Conservation (phyloP, 1,284 basidiomycete genomes). For the Microbotryum violaceum region DNA sequence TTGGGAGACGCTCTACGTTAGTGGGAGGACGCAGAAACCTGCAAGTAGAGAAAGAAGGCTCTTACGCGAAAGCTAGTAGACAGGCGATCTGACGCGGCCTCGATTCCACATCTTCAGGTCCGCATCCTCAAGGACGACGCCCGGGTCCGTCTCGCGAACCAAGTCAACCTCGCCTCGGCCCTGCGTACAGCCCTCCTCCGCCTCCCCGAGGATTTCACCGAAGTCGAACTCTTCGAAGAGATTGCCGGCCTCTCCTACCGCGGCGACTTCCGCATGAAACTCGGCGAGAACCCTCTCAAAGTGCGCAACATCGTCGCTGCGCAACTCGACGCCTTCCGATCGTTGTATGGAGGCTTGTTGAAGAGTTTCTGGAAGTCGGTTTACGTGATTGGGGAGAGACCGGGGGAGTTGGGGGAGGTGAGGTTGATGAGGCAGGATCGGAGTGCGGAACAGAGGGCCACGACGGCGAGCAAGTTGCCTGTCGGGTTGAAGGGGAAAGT, state of each 20-base stretch:
- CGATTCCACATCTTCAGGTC: conserved; percentile 41
- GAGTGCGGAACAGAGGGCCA: conserved; percentile 56
- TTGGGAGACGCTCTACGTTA: conserved; percentile 89
- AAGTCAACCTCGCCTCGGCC: conserved; percentile 85
- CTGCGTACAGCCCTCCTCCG: conserved; percentile 67
- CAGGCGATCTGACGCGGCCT: background rate
- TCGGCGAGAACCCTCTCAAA: conserved; percentile 87
- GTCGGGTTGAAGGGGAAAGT: conserved; percentile 55
- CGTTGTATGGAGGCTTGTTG: conserved; percentile 68
- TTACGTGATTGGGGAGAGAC: conserved; percentile 25
- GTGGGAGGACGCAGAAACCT: conserved; percentile 96
- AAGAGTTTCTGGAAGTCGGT: conserved; percentile 32
- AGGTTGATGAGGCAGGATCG: conserved; percentile 54
- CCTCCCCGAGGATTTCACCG: conserved; percentile 58
- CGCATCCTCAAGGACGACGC: conserved; percentile 81
- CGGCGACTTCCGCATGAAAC: conserved; percentile 85
- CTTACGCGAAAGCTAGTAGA: background rate
- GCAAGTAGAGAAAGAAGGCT: conserved; percentile 23
- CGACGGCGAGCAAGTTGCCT: conserved; percentile 69
- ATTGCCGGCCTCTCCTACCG: conserved; percentile 82
- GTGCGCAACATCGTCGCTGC: conserved; percentile 84
- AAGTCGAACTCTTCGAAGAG: conserved; percentile 72
- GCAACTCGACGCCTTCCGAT: conserved; percentile 73
- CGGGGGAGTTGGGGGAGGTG: conserved; percentile 7
- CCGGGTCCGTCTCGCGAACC: conserved; percentile 79